Conservation (phyloP, 2,329 filamentous ascomycete genomes). For the Aspergillus vadensis region DNA sequence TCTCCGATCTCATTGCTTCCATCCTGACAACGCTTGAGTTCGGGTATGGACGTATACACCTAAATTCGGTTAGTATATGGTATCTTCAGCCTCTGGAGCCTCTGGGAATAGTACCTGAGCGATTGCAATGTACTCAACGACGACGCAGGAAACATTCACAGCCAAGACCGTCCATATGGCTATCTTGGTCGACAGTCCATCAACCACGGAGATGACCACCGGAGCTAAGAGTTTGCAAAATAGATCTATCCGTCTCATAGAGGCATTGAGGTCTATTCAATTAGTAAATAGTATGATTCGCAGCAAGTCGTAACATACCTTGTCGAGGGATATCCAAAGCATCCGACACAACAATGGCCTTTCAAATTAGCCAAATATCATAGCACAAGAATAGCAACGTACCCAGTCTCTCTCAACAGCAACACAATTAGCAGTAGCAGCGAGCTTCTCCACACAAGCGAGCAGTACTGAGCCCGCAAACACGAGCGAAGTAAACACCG, state of each 20-base stretch:
- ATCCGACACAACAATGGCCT: slow-evolving; percentile 37
- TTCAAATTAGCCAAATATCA: background rate
- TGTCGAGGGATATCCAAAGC: slow-evolving; percentile 44
- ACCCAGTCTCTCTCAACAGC: slow-evolving; percentile 72
- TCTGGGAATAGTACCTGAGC: slow-evolving; percentile 28
- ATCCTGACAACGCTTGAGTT: slow-evolving; percentile 16
- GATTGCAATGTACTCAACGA: slow-evolving; percentile 46
- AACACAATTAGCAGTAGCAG: slow-evolving; percentile 65
- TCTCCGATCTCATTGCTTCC: slow-evolving; percentile 1
- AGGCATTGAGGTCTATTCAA: slow-evolving; percentile 49
- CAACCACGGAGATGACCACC: slow-evolving; percentile 53
- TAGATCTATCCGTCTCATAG: slow-evolving; percentile 60
- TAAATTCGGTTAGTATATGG: background rate
- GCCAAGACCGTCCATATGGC: slow-evolving; percentile 52
- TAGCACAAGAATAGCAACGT: slow-evolving; percentile 15
- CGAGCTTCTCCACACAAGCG: slow-evolving; percentile 70
- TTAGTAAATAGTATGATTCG: background rate
- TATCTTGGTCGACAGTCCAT: slow-evolving; percentile 45
- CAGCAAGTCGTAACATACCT: slow-evolving; percentile 31
- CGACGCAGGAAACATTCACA: slow-evolving; percentile 47
- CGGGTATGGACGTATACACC: slow-evolving; percentile 26
- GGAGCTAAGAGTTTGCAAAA: slow-evolving; percentile 60
- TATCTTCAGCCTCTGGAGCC: background rate
- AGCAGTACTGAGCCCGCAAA: slow-evolving; percentile 51
- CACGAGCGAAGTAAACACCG: slow-evolving; percentile 24